phyloP scores from a whole-genome alignment of 2,329 filamentous ascomycete species.

The Trichoderma pleuroti region DNA sequence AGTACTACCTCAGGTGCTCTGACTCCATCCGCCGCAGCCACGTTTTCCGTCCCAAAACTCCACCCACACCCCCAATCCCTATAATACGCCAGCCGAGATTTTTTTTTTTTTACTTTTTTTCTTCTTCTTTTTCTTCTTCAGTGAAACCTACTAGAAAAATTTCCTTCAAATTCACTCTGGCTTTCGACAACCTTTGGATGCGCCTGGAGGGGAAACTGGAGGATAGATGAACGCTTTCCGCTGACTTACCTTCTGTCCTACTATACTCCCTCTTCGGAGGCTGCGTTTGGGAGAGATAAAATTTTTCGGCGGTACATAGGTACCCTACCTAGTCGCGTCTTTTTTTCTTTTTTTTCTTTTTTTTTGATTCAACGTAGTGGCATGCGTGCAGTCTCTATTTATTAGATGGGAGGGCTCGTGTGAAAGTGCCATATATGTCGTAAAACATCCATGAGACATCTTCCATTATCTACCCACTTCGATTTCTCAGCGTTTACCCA shows the following conservation, averaged over 20 bases:
- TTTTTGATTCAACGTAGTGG: not conserved
- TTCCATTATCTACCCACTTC: not conserved
- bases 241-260: conserved; percentile 50
- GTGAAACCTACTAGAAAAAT: conserved; percentile 44
- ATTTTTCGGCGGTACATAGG: conserved; percentile 34
- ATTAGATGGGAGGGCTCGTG: not conserved
- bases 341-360: not conserved
- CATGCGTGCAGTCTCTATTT: not conserved
- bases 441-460: not conserved
- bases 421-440: not conserved
- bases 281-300: conserved; percentile 36
- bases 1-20: not conserved
- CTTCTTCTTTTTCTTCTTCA: conserved; percentile 30
- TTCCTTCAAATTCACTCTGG: conserved; percentile 69
- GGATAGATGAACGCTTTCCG: conserved; percentile 54
- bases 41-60: conserved; percentile 8
- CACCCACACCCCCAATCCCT: not conserved
- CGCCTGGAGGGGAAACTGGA: conserved; percentile 67
- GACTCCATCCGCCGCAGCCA: not conserved
- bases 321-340: conserved; percentile 16
- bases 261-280: conserved; percentile 31
- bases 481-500: conserved; percentile 5
- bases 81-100: not conserved
- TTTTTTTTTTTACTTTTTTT: conserved; percentile 29
- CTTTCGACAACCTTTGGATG: conserved; percentile 52